Evolutionary conservation across 2,329 filamentous ascomycete genomes (phyloP).

Genomic region (Alternaria angustiovoidea): DNA sequence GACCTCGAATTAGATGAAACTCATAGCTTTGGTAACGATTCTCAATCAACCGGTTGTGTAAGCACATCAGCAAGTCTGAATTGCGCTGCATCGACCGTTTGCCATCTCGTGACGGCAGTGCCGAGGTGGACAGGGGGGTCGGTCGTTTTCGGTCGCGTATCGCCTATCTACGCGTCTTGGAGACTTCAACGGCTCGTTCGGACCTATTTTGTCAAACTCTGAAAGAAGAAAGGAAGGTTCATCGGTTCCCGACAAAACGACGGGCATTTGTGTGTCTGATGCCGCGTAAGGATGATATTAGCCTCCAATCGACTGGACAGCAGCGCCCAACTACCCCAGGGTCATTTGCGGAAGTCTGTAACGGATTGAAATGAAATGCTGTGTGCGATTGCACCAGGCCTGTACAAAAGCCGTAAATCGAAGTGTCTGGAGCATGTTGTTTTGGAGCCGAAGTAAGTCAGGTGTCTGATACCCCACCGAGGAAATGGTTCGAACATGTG

Average conservation of each 20-base stretch:
- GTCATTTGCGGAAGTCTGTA: neutral
- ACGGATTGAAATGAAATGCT: neutral
- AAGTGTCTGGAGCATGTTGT: neutral
- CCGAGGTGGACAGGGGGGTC: neutral
- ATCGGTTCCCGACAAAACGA: neutral
- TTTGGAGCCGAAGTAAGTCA: neutral
- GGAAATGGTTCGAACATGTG: conserved; percentile 5
- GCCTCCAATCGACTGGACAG: neutral
- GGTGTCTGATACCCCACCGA: neutral
- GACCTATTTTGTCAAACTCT: conserved; percentile 3
- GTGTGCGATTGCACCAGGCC: neutral
- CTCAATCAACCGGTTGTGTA: neutral
- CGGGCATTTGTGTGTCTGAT: neutral
- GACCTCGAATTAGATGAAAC: neutral
- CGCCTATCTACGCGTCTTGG: neutral
- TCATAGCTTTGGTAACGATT: neutral
- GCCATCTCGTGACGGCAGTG: neutral
- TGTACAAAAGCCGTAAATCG: neutral
- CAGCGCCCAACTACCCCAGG: neutral
- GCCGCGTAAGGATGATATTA: neutral
- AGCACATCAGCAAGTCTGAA: neutral
- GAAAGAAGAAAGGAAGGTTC: neutral
- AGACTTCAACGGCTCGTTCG: conserved; percentile 3
- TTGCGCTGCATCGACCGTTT: neutral
- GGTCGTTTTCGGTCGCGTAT: neutral